Percentiles rank a stretch among this genome's conserved stretches.
Conservation (phyloP, 805 yeast species). For the Lachancea lanzarotensis region DNA sequence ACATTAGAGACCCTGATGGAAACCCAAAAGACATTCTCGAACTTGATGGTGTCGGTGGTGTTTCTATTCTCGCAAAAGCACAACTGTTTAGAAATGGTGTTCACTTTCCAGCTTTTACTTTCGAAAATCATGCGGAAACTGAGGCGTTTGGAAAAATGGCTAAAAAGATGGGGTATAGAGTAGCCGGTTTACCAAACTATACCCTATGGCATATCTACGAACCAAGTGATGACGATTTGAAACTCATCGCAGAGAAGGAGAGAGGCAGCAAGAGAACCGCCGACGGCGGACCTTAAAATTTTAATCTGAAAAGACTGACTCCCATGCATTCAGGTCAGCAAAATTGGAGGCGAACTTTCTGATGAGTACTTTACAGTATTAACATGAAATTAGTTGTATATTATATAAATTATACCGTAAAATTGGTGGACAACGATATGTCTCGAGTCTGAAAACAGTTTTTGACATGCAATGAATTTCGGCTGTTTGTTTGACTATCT, state of each 20-base stretch:
- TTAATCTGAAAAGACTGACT: too few species aligned
- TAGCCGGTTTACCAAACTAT: constrained; percentile 86
- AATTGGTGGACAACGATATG: not conserved
- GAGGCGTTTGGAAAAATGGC: constrained; percentile 85
- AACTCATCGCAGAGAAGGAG: constrained; percentile 62
- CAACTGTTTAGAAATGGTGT: constrained; percentile 69
- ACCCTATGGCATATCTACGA: constrained; percentile 88
- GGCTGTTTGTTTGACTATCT: too few species aligned
- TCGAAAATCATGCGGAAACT: constrained; percentile 80
- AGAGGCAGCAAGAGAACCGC: constrained; percentile 49
- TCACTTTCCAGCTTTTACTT: constrained; percentile 81
- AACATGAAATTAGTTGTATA: constrained; percentile 1
- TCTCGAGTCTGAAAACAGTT: not conserved
- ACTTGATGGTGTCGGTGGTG: constrained; percentile 85
- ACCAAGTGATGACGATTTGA: constrained; percentile 78
- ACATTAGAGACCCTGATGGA: constrained; percentile 56
- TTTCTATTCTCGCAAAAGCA: constrained; percentile 70
- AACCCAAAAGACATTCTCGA: constrained; percentile 58
- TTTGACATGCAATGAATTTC: not conserved
- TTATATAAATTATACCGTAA: not conserved
- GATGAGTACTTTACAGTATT: not conserved
- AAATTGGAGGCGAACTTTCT: too few species aligned
- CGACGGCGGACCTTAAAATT: not conserved
- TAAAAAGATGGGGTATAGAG: constrained; percentile 67
- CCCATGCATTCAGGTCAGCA: too few species aligned